These are phyloP conservation scores for Davidsoniella eucalypti DNA, from an alignment of 2,329 filamentous ascomycete genomes.

Conservation along the genomic window DNA sequence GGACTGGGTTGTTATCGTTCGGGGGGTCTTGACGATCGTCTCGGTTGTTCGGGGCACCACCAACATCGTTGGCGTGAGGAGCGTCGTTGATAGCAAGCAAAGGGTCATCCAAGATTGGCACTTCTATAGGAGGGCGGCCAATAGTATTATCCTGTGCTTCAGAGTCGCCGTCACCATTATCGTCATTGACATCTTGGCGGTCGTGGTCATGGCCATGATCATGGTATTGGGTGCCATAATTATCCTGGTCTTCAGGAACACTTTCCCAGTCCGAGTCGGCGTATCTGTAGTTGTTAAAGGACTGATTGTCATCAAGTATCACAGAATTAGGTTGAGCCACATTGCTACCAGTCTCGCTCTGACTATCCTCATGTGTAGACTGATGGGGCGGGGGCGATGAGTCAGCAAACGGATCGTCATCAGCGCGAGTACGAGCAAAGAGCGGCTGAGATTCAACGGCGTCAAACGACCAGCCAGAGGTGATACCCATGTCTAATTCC, in stretches of 20 bases:
- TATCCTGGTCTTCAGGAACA: conserved; percentile 3
- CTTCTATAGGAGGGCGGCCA: no score
- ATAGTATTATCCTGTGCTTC: neutral
- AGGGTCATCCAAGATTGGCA: no score
- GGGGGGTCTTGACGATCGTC: neutral
- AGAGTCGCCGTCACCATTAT: neutral
- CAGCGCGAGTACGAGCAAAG: conserved; percentile 10
- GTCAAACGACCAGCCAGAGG: conserved; percentile 7
- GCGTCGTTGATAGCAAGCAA: neutral
- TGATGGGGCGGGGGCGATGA: conserved; percentile 9
- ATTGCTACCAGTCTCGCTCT: neutral
- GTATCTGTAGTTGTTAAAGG: no score
- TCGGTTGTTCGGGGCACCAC: neutral
- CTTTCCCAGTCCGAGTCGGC: conserved; percentile 9
- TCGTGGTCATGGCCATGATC: neutral
- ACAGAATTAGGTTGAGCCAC: conserved; percentile 1
- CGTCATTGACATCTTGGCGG: neutral
- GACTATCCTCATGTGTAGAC: neutral
- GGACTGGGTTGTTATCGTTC: neutral
- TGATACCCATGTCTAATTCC: neutral
- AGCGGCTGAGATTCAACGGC: conserved; percentile 10
- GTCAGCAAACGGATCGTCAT: conserved; percentile 8
- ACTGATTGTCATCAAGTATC: neutral
- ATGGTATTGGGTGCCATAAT: neutral
- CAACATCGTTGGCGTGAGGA: neutral